phyloP scores from a whole-genome alignment of 192 early-diverging fungal species.

The Backusella mclennaniae region DNA sequence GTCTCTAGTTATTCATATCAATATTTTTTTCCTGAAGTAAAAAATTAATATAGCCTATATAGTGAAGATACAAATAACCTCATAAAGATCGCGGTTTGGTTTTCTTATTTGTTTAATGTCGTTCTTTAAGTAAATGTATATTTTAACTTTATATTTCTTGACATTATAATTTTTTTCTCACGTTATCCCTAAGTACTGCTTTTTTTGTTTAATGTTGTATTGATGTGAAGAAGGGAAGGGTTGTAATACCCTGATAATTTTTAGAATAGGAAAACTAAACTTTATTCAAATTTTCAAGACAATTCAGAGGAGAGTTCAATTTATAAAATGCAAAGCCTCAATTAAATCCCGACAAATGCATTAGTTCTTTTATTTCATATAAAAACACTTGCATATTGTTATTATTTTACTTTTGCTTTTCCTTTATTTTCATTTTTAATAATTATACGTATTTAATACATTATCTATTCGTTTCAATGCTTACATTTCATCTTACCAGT shows the following conservation, averaged over 20 bases:
- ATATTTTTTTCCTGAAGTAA: background rate
- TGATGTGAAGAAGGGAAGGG: background rate
- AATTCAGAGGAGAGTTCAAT: background rate
- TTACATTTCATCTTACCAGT: background rate
- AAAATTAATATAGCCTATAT: background rate
- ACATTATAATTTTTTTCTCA: background rate
- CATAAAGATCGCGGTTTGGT: background rate
- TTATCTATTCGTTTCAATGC: background rate
- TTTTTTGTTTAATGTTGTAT: background rate
- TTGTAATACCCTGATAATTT: background rate
- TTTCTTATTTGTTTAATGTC: background rate
- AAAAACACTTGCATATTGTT: background rate
- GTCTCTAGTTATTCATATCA: background rate
- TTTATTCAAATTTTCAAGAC: background rate
- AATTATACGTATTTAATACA: background rate
- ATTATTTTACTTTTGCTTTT: background rate
- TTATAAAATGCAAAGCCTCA: background rate
- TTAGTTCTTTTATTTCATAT: background rate
- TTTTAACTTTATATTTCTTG: background rate
- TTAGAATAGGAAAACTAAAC: background rate
- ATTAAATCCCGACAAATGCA: constrained; percentile 1
- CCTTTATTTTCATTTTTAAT: background rate
- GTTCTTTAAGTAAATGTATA: background rate
- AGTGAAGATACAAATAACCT: background rate
- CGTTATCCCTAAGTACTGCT: background rate